Base-by-base conservation (phyloP, 1,284 basidiomycete genomes). In the Marasmius tenuissimus region DNA sequence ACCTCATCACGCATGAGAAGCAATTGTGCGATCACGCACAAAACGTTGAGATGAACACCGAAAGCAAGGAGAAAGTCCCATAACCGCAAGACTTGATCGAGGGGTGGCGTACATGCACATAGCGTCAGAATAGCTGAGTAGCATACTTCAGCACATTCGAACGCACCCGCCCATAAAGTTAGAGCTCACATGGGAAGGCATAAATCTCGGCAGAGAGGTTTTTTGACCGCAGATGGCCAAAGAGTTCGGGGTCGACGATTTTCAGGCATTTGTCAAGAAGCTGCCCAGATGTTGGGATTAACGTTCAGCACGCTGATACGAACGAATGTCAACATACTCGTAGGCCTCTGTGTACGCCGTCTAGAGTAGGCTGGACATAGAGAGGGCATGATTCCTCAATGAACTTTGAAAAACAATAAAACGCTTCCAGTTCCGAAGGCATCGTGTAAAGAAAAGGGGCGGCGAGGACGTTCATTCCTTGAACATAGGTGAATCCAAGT, bases 31-130 rank as follows among this genome's bases (percentile, higher is more conserved):
- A 98, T 96, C 8, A 98, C 94, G 72, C 96, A 98, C 14, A 98
- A 82, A 10, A 99, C 90, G 71, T 98, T 98, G 33, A 98, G 81
- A 71, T 98, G 97, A 7, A 96, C 92, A 12, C 97, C 97, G 70
- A 96, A 98, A 1, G 96, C 94, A 35, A 98, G 84, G 12, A 99
- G 83, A 73, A 98, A 99, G 75, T 99, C 97, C 97, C 97, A 99
- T 55, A 99, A 79, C 68, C 91, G 89, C 16, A 98, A 81, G 11
- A 98, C 96, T 78, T 98, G 92, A 70, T 95, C 92, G 1, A 99
- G 81, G 0, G 97, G 97, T 1, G 96, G 96, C 14, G 97, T 98
- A 70, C 96, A 97, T 10, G 96, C 97, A 73, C 96, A 98, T 34
- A 98, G 78, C 0, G 97, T 99, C 64, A 99, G 83, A 27, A 98